Conservation (phyloP, 1,284 basidiomycete species). For the Fomitopsis pinicola region DNA sequence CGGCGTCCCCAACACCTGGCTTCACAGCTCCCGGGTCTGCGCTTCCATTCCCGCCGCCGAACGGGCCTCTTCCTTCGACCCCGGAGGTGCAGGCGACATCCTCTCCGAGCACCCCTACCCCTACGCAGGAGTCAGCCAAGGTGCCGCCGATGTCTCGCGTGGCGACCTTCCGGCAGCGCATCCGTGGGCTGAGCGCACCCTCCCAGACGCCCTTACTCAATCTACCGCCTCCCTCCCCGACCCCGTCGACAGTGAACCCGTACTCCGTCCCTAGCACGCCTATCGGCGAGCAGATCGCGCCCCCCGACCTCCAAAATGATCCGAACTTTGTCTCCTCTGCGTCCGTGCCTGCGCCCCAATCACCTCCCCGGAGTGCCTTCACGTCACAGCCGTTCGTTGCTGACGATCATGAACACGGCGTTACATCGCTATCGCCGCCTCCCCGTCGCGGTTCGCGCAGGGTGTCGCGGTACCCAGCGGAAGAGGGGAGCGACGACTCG, state of each 20-base stretch:
- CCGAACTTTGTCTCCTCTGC: conserved; percentile 53
- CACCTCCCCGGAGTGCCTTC: conserved; percentile 17
- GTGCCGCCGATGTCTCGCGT: conserved; percentile 34
- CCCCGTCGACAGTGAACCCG: conserved; percentile 22
- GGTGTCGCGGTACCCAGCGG: conserved; percentile 25
- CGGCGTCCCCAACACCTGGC: conserved; percentile 35
- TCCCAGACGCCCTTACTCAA: conserved; percentile 29
- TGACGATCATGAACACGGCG: conserved; percentile 28
- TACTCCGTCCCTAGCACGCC: conserved; percentile 29
- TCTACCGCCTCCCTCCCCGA: conserved; percentile 18
- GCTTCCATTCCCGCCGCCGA: conserved; percentile 42
- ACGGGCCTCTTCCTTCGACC: conserved; percentile 34
- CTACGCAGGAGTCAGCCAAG: conserved; percentile 15
- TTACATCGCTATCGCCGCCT: conserved; percentile 57
- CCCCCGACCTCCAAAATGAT: conserved; percentile 45
- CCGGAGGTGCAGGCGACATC: conserved; percentile 9
- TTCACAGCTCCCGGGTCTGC: conserved; percentile 13
- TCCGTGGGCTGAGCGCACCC: conserved; percentile 60
- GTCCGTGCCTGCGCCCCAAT: conserved; percentile 31
- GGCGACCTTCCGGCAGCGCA: conserved; percentile 43
- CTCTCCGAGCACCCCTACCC: neutral
- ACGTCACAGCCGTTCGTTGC: conserved; percentile 29
- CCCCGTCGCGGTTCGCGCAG: conserved; percentile 50
- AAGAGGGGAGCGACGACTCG: conserved; percentile 16
- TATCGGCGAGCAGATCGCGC: conserved; percentile 54